Base-by-base conservation (phyloP, 208 protist species). In the Acanthamoeba castellanii region DNA sequence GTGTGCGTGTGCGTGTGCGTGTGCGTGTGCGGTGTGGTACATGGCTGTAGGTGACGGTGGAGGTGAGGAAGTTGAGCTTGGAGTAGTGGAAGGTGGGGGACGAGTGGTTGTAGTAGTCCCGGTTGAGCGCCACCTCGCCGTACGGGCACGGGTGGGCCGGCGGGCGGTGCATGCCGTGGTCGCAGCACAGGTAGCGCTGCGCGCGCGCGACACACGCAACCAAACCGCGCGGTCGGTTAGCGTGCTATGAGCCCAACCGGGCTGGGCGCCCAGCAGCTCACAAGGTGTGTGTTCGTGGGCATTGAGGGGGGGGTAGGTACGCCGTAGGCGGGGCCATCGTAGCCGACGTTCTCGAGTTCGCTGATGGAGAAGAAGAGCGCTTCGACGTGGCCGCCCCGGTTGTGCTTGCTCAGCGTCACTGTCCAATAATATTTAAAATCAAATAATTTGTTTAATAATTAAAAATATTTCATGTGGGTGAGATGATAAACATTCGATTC, bases 281-380 rank as follows among this genome's bases (percentile, higher is more conserved):
- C n/a, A n/a, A n/a, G n/a, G 20, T 61, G 55, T 61, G 1, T 7
- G 16, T 25, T 25, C 61, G 0, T 68, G 22, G 7, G 16, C 20
- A 85, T 8, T n/a, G 47, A 64, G 50, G 32, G 32, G 8, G 34
- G 55, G 4, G 18, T 4, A 74, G 59, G 85, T 55, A 92, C 85
- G 3, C 85, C 64, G 16, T 74, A 74, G 42, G 59, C 85, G 27
- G 55, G 85, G 4, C 85, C 55, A 18, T 76, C 13, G 59, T 55
- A 92, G 55, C 85, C 85, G 11, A 92, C 85, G 37, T 92, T 74
- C 32, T 92, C 85, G 32, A 92, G 64, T 14, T 74, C 59, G 34
- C 66, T 52, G 27, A 74, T 74, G 57, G 55, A 76, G 22, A 92
- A 92, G 59, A 92, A 92, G 59, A 92, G 85, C n/a, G 64, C 55